Evolutionary conservation across 2,329 filamentous ascomycete genomes (phyloP), one percentile per base, ranked within the genome.

Genomic region (Colletotrichum sp.): DNA sequence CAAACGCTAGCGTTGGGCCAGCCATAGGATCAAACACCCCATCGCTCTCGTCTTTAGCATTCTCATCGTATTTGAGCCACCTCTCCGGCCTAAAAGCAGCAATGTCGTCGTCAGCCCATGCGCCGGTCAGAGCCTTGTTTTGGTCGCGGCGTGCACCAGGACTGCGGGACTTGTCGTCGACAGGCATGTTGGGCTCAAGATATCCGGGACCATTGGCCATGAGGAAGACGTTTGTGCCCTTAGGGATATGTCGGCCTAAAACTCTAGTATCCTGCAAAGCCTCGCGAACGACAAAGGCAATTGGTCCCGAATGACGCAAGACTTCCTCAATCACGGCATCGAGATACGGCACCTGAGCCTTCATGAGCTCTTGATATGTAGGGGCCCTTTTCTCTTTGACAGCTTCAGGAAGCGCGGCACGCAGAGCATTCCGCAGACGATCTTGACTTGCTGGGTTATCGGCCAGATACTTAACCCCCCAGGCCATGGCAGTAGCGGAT

Each of bases 1-100:
- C 83, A 77, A 87, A 87, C 0, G 82, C 78, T 48, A 85, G 77
- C 8, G 70, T 79, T 0, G 84, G 85, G 0, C 85, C 85, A 2
- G 85, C 83, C 57, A 79, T 73, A 1, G 80, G 67, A 60, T 84
- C 81, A 39, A 84, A 85, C 7, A 78, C 78, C 32, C 52, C 71
- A 3, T 61, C 28, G 39, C 77, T 69, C 6, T 65, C 32, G 6
- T 39, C 61, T 13, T 77, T 8, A 27, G n/a, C 4, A 59, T 68
- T 25, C 27, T 70, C 15, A 71, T 34, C 71, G 34, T 15, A 0
- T 44, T 64, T 55, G 7, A 79, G 74, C 79, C 79, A 81, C 11
- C 80, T 68, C 28, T 81, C 79, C 1, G 79, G 80, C 6, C 73
- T 19, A 34, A 80, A 80, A 0, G 34, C 22, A 2, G 44, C 61